These are phyloP conservation scores for Rehmannia glutinosa DNA, from an alignment of 257 asterid species.

Conservation along the genomic window DNA sequence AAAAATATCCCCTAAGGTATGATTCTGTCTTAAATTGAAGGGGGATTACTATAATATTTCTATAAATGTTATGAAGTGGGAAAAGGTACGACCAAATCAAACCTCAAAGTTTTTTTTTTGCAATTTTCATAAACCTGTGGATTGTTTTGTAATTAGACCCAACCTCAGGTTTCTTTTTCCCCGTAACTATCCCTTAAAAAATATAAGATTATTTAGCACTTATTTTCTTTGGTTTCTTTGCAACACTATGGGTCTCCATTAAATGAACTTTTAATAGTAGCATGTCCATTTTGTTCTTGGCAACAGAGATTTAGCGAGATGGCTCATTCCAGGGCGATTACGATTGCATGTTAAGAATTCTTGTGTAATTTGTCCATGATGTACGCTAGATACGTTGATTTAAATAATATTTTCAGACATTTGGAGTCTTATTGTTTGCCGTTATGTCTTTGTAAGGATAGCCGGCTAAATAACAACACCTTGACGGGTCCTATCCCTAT, in stretches of 20 bases:
- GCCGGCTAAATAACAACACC: constrained; percentile 97
- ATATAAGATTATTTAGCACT: not conserved
- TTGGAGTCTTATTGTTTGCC: constrained; percentile 25
- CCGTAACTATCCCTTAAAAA: too few relatives aligned
- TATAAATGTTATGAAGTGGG: too few relatives aligned
- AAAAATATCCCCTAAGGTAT: too few relatives aligned
- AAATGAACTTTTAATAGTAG: not conserved
- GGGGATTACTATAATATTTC: too few relatives aligned
- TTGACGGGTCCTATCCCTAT: constrained; percentile 70
- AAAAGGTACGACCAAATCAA: too few relatives aligned
- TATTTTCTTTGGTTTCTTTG: not conserved
- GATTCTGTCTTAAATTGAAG: too few relatives aligned
- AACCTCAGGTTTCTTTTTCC: too few relatives aligned
- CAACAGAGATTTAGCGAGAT: not conserved
- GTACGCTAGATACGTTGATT: not conserved
- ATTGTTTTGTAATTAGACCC: too few relatives aligned
- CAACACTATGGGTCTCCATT: not conserved
- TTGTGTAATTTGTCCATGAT: not conserved
- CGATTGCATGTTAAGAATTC: not conserved
- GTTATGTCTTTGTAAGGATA: constrained; percentile 53
- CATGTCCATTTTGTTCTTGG: not conserved
- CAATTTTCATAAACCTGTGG: too few relatives aligned
- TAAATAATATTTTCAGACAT: not conserved
- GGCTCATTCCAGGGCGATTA: not conserved
- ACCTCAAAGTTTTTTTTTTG: too few relatives aligned